Evolutionary conservation across 2,329 filamentous ascomycete species (phyloP).

Genomic region (Cladorrhinum sp.): DNA sequence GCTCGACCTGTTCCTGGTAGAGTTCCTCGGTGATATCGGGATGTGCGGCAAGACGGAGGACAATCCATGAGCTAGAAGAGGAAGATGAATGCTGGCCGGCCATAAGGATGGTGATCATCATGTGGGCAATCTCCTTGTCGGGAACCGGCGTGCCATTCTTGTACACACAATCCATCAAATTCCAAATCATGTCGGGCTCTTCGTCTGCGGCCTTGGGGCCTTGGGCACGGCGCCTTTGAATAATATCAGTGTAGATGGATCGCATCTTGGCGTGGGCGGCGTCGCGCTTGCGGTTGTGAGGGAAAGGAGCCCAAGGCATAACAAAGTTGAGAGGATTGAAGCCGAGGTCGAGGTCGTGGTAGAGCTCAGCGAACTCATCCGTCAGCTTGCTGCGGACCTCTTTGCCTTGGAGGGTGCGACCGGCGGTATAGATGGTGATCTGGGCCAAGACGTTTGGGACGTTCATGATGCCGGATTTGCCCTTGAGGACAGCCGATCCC

Average conservation of each 20-base stretch:
- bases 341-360: conserved; percentile 76
- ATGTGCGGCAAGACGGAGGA: conserved; percentile 67
- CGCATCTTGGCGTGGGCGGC: conserved; percentile 69
- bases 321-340: conserved; percentile 81
- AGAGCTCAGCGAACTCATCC: conserved; percentile 69
- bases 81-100: conserved; percentile 79
- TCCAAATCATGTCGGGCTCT: conserved; percentile 67
- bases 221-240: conserved; percentile 56
- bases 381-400: conserved; percentile 70
- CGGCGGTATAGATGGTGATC: conserved; percentile 77
- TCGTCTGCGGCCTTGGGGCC: conserved; percentile 42
- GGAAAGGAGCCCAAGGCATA: conserved; percentile 73
- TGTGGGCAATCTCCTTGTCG: conserved; percentile 74
- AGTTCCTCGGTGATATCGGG: conserved; percentile 69
- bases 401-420: conserved; percentile 69
- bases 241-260: conserved; percentile 72
- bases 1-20: conserved; percentile 70
- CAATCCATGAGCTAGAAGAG: conserved; percentile 73
- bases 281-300: conserved; percentile 71
- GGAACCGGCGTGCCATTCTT: conserved; percentile 67
- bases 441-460: conserved; percentile 67
- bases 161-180: conserved; percentile 73
- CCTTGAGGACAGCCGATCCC: conserved; percentile 53
- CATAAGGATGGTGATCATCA: conserved; percentile 86
- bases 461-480: conserved; percentile 58